Evolutionary conservation across 352 stramenopile species (phyloP).

Genomic region (Peronosclerospora sorghi): DNA sequence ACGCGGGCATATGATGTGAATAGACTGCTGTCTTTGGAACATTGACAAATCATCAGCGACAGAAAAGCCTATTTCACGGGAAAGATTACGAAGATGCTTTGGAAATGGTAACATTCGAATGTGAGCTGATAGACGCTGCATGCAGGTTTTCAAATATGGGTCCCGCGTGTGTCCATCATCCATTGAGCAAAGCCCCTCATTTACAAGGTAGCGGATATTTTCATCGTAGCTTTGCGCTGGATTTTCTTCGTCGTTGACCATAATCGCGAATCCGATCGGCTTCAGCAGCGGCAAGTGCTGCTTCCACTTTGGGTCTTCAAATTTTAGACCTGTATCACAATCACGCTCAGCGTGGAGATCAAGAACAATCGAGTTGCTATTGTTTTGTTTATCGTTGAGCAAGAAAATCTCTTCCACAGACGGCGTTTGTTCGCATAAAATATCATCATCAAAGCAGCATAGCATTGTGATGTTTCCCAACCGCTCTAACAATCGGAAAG

Average conservation of each 20-base stretch:
- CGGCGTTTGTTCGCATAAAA: constrained; percentile 70
- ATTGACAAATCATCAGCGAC: constrained; percentile 43
- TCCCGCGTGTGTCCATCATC: constrained; percentile 22
- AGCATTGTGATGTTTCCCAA: constrained; percentile 81
- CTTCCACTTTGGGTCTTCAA: constrained; percentile 80
- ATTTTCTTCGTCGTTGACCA: constrained; percentile 74
- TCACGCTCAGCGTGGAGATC: constrained; percentile 64
- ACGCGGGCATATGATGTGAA: constrained; percentile 76
- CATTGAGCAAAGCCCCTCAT: constrained; percentile 25
- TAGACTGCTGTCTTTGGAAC: constrained; percentile 59
- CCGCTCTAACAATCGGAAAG: constrained; percentile 68
- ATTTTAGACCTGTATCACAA: constrained; percentile 72
- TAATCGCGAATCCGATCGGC: constrained; percentile 62
- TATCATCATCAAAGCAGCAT: constrained; percentile 82
- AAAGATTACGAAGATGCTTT: constrained; percentile 69
- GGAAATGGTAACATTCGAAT: constrained; percentile 79
- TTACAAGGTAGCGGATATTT: constrained; percentile 65
- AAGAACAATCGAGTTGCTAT: constrained; percentile 49
- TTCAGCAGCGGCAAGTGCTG: constrained; percentile 72
- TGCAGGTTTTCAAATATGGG: constrained; percentile 46
- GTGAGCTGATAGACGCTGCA: constrained; percentile 70
- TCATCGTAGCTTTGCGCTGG: constrained; percentile 48
- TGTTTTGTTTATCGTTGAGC: constrained; percentile 58
- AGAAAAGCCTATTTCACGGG: constrained; percentile 74
- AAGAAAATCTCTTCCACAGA: constrained; percentile 81